phyloP scores from a whole-genome alignment of 768 basidiomycete genomes.

The Lactarius deliciosus region DNA sequence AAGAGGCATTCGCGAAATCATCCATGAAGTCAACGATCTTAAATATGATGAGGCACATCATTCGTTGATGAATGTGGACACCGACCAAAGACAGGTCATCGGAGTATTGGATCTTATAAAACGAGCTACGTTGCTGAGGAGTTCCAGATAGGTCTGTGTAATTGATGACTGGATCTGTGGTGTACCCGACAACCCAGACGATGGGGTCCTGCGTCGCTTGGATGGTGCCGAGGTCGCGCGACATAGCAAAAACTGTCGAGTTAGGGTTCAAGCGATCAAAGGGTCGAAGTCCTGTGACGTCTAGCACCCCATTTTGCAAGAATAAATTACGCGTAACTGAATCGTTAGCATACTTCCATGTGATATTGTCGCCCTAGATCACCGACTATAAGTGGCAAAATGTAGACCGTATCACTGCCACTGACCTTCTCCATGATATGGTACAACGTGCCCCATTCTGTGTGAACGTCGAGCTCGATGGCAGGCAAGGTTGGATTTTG shows the following conservation, averaged over 20 bases:
- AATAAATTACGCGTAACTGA: slow-evolving; percentile 28
- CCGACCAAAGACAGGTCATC: slow-evolving; percentile 31
- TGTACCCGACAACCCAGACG: slow-evolving; percentile 35
- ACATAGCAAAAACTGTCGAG: slow-evolving; percentile 31
- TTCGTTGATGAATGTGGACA: neutral
- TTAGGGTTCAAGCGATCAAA: neutral
- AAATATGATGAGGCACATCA: neutral
- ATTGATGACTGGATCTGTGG: slow-evolving; percentile 32
- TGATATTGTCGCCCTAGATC: slow-evolving; percentile 17
- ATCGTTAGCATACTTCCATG: slow-evolving; percentile 25
- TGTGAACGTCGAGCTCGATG: slow-evolving; percentile 13
- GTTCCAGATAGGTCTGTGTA: slow-evolving; percentile 40
- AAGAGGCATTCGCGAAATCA: slow-evolving; percentile 47
- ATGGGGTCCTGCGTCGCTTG: slow-evolving; percentile 26
- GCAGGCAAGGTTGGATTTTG: neutral
- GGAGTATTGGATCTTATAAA: slow-evolving; percentile 42
- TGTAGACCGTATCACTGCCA: neutral
- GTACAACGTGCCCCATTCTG: slow-evolving; percentile 29
- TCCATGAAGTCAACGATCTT: slow-evolving; percentile 46
- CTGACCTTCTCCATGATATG: slow-evolving; percentile 25
- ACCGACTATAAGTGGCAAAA: neutral
- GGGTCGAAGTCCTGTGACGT: neutral
- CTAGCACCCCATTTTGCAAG: slow-evolving; percentile 22
- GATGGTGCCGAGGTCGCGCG: slow-evolving; percentile 34
- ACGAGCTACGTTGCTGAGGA: slow-evolving; percentile 45